phyloP scores from a whole-genome alignment of 179 eudicot genomes.

The Beta corolliflora region DNA sequence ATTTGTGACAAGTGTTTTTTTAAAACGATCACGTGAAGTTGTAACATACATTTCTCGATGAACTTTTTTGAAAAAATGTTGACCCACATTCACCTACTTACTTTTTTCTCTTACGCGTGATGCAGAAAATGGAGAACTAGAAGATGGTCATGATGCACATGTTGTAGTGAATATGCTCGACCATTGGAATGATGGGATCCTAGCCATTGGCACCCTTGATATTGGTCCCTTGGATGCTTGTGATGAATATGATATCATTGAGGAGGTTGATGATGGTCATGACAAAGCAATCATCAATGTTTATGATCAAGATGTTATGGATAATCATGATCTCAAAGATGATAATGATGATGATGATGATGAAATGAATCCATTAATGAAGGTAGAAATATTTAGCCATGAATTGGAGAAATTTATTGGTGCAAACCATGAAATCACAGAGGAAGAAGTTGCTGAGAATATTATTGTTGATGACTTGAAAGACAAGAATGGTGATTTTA shows the following conservation, averaged over 20 bases:
- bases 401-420: slow-evolving; percentile 24
- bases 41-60: too few species aligned
- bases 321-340: background rate
- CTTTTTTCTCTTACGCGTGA: background rate
- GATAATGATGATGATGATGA: background rate
- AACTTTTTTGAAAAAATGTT: too few species aligned
- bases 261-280: slow-evolving; percentile 14
- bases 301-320: background rate
- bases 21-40: too few species aligned
- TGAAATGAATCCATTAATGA: slow-evolving; percentile 43
- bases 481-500: background rate
- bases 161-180: slow-evolving; percentile 29
- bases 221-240: slow-evolving; percentile 36
- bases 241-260: background rate
- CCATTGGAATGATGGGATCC: slow-evolving; percentile 55
- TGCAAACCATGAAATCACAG: slow-evolving; percentile 6
- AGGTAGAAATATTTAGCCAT: slow-evolving; percentile 30
- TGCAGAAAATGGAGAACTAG: slow-evolving; percentile 29
- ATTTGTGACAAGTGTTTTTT: too few species aligned
- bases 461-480: background rate
- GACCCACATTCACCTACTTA: too few species aligned
- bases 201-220: slow-evolving; percentile 66
- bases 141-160: slow-evolving; percentile 27
- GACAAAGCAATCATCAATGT: background rate
- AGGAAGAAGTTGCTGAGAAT: background rate